Evolutionary conservation across 371 early-diverging fungal species (phyloP), one percentile per base, ranked within the genome.

Genomic region (Mucor lusitanicus): DNA sequence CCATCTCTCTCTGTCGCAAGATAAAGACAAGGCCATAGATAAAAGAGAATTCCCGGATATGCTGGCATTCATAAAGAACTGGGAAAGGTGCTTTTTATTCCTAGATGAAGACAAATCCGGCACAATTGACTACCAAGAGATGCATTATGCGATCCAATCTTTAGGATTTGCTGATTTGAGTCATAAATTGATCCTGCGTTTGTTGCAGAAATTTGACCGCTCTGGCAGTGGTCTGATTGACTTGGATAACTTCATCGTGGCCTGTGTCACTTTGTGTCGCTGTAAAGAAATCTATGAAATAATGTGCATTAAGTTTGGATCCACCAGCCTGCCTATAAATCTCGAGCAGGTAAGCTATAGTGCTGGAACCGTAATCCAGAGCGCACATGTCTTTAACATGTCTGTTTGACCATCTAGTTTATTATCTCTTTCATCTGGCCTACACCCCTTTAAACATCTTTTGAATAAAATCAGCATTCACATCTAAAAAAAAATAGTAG

Each of bases 211-310:
- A 19, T 65, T 59, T 27, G 50, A 59, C 15, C 59, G 53, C n/a
- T 15, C 48, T 48, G 66, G 48, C 19, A 48, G 19, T 65, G 35
- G 27, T 6, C 15, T 21, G n/a, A 59, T 65, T 50, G 50, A 59
- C 12, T 65, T 65, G n/a, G 66, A 65, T 23, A 65, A 65, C 27
- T 65, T 65, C 50, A 65, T 65, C 59, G 28, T 65, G 17, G 66
- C 60, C 19, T 65, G 66, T 59, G 66, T 65, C 27, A 59, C 66
- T 27, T 39, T 65, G 48, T 59, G 59, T 39, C 59, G 66, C 25
- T 59, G 33, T 35, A 59, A 59, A 17, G 59, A 65, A 25, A 25
- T 35, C n/a, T 59, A 50, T 28, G 15, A 59, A 19, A 37, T 59
- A 59, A 59, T 65, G 66, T n/a, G 37, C 17, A 46, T 33, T 19